Evolutionary conservation across 108 stramenopile genomes (phyloP), one percentile per base, ranked within the genome.

Genomic region (Hondaea fermentalgiana): DNA sequence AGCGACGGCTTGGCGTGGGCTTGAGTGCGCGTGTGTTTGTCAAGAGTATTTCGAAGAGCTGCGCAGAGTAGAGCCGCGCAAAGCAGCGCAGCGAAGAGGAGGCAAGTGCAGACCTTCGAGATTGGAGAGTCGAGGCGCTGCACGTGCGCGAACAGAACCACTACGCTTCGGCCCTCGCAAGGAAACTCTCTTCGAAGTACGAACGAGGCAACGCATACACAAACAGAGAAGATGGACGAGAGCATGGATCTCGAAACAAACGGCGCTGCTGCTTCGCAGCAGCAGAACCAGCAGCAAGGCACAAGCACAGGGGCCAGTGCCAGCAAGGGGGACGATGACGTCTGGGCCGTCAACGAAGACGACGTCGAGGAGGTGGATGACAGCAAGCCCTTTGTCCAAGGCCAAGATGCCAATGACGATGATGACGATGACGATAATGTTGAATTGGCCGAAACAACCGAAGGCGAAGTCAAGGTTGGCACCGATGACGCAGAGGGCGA

Each of bases 361-460:
- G 96, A 93, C 28, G 91, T 95, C 59, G 95, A 96, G 90, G 95
- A 95, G n/a, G 93, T 94, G 57, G 95, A 95, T 53, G 91, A 95
- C 21, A 90, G 93, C 72, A 87, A 91, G 45, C 93, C 94, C 42
- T 92, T 47, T 16, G 58, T 35, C 0, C 64, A 89, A 42, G 88
- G 29, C 57, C 35, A n/a, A 19, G 88, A 95, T 72, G 96, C 93
- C 12, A 93, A 83, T 45, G 91, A 87, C 23, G 76, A 89, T 44
- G 88, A 72, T 43, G 72, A 72, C 43, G 88, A 95, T 83, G 96
- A 95, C 17, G 93, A 83, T 55, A 88, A 87, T 57, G 88, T 12
- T 5, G 91, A 76, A 12, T 60, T 71, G 17, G 76, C 90, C 88
- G 72, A 59, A 87, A 25, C 44, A 19, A 28, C 47, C n/a, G 72